Base-by-base conservation (phyloP, 2,329 filamentous ascomycete species). In the Paramyrothecium roridum region DNA sequence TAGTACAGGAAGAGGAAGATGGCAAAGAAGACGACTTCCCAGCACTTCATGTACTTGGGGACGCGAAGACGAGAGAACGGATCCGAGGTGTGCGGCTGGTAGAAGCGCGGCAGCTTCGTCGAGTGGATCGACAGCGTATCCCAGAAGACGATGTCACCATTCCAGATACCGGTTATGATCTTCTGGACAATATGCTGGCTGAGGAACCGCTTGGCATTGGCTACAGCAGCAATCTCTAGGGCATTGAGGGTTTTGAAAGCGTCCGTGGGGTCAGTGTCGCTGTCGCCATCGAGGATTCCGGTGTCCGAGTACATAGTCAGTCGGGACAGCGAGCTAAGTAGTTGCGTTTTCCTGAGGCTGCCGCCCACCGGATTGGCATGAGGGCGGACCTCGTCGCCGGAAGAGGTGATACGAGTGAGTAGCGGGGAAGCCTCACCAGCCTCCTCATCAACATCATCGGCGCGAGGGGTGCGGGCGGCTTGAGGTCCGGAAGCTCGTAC, bases 131-230 rank as follows among this genome's bases (percentile, higher is more conserved):
- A 87, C n/a, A 96, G 76, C 7, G 80, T 84, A 57, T 92, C 88
- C 91, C 91, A 96, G 69, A 96, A 95, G 40, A 93, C 83, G 57
- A 96, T 91, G 61, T 93, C 87, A 48, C 91, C 91, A 59, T 87
- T 85, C 91, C 91, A 96, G 53, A 96, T 90, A 50, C 89, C 89
- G 48, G 89, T 88, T 58, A 96, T 84, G 61, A 96, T 89, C 64
- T 88, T 89, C 67, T 96, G 91, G 12, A 96, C 88, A 3, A 90
- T 83, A 57, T 82, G 81, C 69, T 96, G 91, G 65, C 87, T 88
- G 37, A 96, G 80, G 62, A 96, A 96, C 48, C 89, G 89, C 74
- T 96, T 96, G 30, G 90, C 90, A 56, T 90, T 82, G 13, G 88
- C 88, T 20, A 96, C 85, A 48, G 88, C 87, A 23, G 91, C 91